phyloP scores from a whole-genome alignment of 805 yeast genomes.

The Lipomyces yamanashiensis region DNA sequence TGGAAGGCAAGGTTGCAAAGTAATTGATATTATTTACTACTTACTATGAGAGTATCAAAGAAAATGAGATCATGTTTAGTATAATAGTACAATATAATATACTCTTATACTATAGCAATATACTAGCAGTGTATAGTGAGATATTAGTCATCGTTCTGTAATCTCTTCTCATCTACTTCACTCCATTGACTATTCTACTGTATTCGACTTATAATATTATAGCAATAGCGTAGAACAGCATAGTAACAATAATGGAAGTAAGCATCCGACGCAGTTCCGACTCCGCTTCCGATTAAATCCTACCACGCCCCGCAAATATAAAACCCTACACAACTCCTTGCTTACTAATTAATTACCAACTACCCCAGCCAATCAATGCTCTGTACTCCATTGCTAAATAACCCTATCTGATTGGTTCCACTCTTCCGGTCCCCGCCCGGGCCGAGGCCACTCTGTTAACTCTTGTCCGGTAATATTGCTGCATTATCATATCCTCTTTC shows the following conservation, averaged over 20 bases:
- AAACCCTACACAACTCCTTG: not conserved
- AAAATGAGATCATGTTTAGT: not conserved
- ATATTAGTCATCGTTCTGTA: too few species aligned
- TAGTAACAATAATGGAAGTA: too few species aligned
- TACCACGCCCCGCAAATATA: too few species aligned
- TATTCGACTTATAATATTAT: too few species aligned
- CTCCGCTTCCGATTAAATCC: too few species aligned
- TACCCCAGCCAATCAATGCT: slow-evolving; percentile 1
- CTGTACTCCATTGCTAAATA: slow-evolving; percentile 6
- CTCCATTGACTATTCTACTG: too few species aligned
- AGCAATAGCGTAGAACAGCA: too few species aligned
- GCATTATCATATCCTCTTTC: not conserved
- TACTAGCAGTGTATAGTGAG: not conserved
- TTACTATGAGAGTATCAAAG: not conserved
- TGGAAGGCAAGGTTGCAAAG: slow-evolving; percentile 49
- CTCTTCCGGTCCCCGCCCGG: slow-evolving; percentile 14
- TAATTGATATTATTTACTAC: not conserved
- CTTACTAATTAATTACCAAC: not conserved
- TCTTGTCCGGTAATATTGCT: not conserved
- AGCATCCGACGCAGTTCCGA: too few species aligned
- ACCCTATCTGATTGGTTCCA: slow-evolving; percentile 11
- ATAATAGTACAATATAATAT: not conserved
- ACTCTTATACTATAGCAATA: not conserved
- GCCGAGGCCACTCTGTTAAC: not conserved
- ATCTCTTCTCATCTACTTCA: too few species aligned